Conservation (phyloP, 2,329 filamentous ascomycete genomes). For the Colletotrichum echinochloae region DNA sequence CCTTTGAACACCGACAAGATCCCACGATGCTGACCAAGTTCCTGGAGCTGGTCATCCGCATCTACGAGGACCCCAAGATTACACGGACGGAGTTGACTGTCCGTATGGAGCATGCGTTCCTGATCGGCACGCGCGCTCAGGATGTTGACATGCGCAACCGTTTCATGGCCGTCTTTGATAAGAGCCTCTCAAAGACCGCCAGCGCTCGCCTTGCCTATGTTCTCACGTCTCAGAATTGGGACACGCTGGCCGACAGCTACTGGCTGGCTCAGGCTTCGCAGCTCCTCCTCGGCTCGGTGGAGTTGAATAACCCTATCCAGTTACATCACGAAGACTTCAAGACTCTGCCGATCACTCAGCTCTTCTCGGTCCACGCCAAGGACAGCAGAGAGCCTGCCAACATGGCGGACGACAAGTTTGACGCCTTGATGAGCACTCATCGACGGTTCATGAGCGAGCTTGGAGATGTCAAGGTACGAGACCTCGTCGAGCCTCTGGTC, state of each 20-base stretch:
- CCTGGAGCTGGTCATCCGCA: conserved; percentile 93
- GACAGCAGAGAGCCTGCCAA: conserved; percentile 73
- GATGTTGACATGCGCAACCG: conserved; percentile 97
- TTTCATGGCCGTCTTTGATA: conserved; percentile 96
- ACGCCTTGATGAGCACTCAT: conserved; percentile 81
- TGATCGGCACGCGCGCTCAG: conserved; percentile 92
- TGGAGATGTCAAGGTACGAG: conserved; percentile 86
- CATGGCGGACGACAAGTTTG: conserved; percentile 86
- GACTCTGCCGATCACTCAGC: conserved; percentile 76
- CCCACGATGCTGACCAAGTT: conserved; percentile 91
- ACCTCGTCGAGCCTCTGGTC: conserved; percentile 88
- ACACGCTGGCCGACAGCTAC: conserved; percentile 92
- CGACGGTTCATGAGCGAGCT: conserved; percentile 87
- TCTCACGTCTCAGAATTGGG: conserved; percentile 94
- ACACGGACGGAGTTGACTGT: conserved; percentile 95
- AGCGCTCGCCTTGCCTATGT: conserved; percentile 91
- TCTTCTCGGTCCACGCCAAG: conserved; percentile 79
- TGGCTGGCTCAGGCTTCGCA: conserved; percentile 98
- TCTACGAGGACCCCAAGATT: conserved; percentile 98
- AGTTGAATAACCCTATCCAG: conserved; percentile 82
- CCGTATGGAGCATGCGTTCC: conserved; percentile 96
- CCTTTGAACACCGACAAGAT: conserved; percentile 89
- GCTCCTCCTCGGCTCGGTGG: conserved; percentile 89
- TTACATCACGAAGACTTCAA: conserved; percentile 88
- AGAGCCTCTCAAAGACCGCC: conserved; percentile 91